Evolutionary conservation across 2,329 filamentous ascomycete species (phyloP), one percentile per base, ranked within the genome.

Genomic region (Fusarium dimerum): DNA sequence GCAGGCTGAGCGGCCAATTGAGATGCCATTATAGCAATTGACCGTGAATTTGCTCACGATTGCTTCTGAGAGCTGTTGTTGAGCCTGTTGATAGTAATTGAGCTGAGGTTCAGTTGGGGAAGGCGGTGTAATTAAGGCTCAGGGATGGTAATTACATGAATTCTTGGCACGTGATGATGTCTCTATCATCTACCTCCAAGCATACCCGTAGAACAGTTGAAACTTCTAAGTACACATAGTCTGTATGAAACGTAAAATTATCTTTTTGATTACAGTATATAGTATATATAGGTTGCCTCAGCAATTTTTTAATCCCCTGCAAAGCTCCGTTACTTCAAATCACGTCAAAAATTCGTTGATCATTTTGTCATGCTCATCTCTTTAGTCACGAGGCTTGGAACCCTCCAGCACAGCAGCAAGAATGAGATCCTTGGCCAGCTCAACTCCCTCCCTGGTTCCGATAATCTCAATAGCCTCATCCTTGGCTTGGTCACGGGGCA

Each of bases 391-490:
- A n/a, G 64, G 43, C 63, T 69, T 71, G 40, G 71, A 58, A 26
- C 84, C 86, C 51, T 87, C 84, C 48, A 82, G 80, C 11, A 97
- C 89, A 58, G 92, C 89, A 54, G 90, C 86, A 56, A 99, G 76
- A 56, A 99, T 97, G 69, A 96, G 79, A 54, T 96, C 86, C 76
- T 88, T 92, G 45, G 94, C 94, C 71, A 89, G 82, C 73, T 97
- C 90, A 38, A 96, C 85, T 12, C 90, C 91, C 15, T 91, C 88
- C 67, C 83, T 83, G 50, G 81, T 83, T 39, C 94, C 94, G 36
- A 88, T 79, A 65, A 99, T 89, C 76, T 96, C 91, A 69, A 99
- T 97, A 5, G 93, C 90, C 72, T 97, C 92, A 45, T 82, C 80
- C 58, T 76, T 78, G 43, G 77, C 78, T 72, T 95, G 89, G 66